phyloP scores from a whole-genome alignment of 371 early-diverging fungal species.

The Apophysomyces elegans region DNA sequence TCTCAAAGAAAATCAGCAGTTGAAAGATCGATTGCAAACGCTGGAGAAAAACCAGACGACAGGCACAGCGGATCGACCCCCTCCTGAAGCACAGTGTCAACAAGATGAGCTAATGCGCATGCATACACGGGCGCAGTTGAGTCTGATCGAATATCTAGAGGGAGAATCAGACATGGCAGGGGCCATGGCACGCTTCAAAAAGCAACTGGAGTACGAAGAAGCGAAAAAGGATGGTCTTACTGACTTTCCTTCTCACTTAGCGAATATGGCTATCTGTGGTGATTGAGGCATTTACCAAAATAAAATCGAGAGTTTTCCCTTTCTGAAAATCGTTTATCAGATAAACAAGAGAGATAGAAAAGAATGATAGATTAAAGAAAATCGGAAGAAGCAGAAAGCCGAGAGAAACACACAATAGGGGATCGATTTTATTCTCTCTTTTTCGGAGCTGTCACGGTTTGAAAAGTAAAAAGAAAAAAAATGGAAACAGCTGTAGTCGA shows the following conservation, averaged over 20 bases:
- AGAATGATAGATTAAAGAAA: no score
- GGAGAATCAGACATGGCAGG: slow-evolving; percentile 38
- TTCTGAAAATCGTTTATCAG: no score
- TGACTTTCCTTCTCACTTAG: not conserved
- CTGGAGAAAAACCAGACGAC: slow-evolving; percentile 27
- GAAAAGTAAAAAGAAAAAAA: not conserved
- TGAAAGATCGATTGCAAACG: slow-evolving; percentile 35
- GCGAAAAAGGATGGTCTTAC: slow-evolving; percentile 7
- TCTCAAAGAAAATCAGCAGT: slow-evolving; percentile 31
- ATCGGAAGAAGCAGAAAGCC: slow-evolving; percentile 10
- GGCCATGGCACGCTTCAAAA: slow-evolving; percentile 43
- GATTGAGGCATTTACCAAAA: not conserved
- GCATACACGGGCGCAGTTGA: slow-evolving; percentile 43
- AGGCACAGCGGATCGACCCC: not conserved
- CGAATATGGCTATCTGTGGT: slow-evolving; percentile 2
- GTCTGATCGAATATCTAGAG: slow-evolving; percentile 44
- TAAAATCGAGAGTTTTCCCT: no score
- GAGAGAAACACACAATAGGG: not conserved
- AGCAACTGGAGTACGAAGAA: slow-evolving; percentile 34
- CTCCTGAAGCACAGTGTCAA: not conserved
- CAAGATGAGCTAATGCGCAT: slow-evolving; percentile 34
- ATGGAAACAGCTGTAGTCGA: not conserved
- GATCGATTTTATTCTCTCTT: not conserved
- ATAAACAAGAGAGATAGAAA: no score
- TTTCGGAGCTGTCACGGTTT: slow-evolving; percentile 1